Percentiles rank a stretch among this genome's conserved stretches.
These are phyloP conservation scores for Lactarius evosmus DNA, from an alignment of 768 basidiomycete genomes.

Conservation along the genomic window DNA sequence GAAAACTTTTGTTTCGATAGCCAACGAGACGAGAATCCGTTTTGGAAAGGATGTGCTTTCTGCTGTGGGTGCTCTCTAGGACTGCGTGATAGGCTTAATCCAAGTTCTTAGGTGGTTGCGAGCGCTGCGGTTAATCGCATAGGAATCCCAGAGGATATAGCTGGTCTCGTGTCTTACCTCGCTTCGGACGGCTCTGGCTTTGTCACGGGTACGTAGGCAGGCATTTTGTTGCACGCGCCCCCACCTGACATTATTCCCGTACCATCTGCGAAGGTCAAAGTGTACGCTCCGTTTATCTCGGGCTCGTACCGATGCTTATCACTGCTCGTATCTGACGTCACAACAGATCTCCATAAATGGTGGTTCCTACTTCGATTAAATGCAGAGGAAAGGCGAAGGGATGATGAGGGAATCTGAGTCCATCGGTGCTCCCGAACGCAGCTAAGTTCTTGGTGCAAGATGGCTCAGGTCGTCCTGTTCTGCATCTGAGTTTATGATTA, in stretches of 20 bases:
- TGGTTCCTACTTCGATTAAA: slow-evolving; percentile 13
- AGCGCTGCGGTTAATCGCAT: slow-evolving; percentile 9
- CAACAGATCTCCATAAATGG: slow-evolving; percentile 15
- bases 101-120: neutral
- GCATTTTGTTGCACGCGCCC: neutral
- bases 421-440: neutral
- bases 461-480: too few species aligned
- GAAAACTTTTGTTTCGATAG: neutral
- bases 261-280: slow-evolving; percentile 16
- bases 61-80: neutral
- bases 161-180: slow-evolving; percentile 27
- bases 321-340: neutral
- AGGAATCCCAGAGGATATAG: slow-evolving; percentile 25
- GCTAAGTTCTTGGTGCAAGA: too few species aligned
- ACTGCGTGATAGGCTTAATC: too few species aligned
- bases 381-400: neutral
- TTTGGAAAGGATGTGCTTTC: neutral
- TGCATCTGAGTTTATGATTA: too few species aligned
- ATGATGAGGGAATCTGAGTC: neutral
- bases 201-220: slow-evolving; percentile 24
- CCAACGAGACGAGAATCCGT: neutral
- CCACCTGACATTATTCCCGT: neutral
- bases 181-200: slow-evolving; percentile 24
- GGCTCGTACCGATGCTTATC: neutral
- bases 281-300: slow-evolving; percentile 11